Evolutionary conservation across 495 filamentous ascomycete genomes (phyloP).

Genomic region (Podospora bellae-mahoneyi): DNA sequence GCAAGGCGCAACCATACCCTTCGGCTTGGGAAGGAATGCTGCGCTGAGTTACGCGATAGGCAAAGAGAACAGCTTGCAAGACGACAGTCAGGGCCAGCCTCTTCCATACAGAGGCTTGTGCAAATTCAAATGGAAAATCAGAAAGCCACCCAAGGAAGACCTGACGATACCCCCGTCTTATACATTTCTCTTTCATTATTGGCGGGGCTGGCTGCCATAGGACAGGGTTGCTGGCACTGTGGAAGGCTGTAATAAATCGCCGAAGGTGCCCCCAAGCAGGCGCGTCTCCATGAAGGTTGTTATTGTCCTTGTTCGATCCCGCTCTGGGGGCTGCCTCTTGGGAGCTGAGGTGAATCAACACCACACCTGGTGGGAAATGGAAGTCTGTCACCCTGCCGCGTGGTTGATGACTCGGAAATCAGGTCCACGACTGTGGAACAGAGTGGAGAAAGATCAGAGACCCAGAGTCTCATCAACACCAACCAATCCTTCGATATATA

Average conservation of each 20-base stretch:
- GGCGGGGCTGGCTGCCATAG: background rate
- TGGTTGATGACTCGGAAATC: constrained; percentile 5
- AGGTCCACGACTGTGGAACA: constrained; percentile 5
- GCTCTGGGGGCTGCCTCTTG: background rate
- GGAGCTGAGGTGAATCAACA: constrained; percentile 5
- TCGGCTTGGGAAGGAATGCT: background rate
- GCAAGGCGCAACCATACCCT: constrained; percentile 1
- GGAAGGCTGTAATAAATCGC: background rate
- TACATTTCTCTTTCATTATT: background rate
- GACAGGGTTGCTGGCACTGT: background rate
- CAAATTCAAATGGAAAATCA: no score
- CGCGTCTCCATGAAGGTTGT: background rate
- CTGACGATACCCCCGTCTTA: background rate
- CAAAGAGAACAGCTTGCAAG: background rate
- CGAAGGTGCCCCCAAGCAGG: background rate
- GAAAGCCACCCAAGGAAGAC: background rate
- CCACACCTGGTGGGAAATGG: background rate
- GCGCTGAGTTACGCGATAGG: background rate
- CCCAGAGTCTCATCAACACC: constrained; percentile 2
- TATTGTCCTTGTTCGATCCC: background rate
- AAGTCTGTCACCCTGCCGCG: background rate
- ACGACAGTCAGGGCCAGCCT: no score
- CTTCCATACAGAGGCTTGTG: no score
- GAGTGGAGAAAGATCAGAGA: background rate
- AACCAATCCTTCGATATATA: constrained; percentile 10